Evolutionary conservation across 371 early-diverging fungal species (phyloP).

Genomic region (Phascolomyces articulosus): DNA sequence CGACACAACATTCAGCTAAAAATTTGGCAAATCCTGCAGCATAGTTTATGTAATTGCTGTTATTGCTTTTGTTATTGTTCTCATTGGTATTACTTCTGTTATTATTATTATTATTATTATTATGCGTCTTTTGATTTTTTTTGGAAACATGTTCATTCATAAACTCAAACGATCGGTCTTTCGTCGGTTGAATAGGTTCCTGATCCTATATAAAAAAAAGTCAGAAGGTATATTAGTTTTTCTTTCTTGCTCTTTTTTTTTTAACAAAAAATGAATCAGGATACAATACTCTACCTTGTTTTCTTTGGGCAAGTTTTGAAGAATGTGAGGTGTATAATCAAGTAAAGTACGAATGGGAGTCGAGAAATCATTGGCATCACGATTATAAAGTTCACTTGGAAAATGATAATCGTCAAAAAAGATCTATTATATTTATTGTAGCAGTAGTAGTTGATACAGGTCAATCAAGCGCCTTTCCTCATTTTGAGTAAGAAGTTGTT

Average conservation of each 20-base stretch:
- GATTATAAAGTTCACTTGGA: constrained; percentile 56
- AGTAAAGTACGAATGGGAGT: constrained; percentile 55
- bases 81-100: too few relatives aligned
- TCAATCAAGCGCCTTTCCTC: too few relatives aligned
- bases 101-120: not conserved
- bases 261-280: not conserved
- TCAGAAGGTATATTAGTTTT: too few relatives aligned
- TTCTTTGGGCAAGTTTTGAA: constrained; percentile 49
- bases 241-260: not conserved
- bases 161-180: constrained; percentile 10
- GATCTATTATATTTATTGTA: constrained; percentile 24
- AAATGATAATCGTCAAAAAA: constrained; percentile 63
- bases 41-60: not conserved
- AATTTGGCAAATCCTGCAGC: constrained; percentile 9
- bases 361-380: constrained; percentile 50
- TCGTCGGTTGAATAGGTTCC: constrained; percentile 5
- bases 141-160: not conserved
- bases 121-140: not conserved
- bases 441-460: too few relatives aligned
- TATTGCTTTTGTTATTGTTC: not conserved
- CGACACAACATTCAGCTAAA: constrained; percentile 14
- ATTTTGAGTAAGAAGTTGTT: too few relatives aligned
- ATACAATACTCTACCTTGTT: constrained; percentile 23
- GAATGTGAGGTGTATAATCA: constrained; percentile 59
- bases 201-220: not conserved